A percentile compares a stretch with the other conserved stretches of the same genome.
These are phyloP conservation scores for Sporobolomyces phaffii DNA, from an alignment of 768 basidiomycete species.

Conservation along the genomic window DNA sequence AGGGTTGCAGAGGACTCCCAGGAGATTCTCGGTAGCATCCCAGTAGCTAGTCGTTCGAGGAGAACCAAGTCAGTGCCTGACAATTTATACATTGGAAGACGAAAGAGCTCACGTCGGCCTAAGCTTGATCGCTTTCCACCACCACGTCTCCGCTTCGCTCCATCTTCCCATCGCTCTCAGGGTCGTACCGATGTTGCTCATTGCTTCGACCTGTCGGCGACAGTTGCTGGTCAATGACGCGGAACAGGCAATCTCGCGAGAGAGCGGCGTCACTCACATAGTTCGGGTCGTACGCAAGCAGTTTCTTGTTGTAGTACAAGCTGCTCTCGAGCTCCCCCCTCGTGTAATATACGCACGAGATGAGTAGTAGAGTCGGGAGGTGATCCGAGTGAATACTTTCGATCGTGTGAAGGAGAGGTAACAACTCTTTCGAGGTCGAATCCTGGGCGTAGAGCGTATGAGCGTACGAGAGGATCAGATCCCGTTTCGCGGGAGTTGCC, in stretches of 20 bases:
- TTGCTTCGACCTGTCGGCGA: conserved; percentile 47
- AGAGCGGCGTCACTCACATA: conserved; percentile 46
- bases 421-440: conserved; percentile 30
- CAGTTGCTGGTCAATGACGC: background rate
- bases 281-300: conserved; percentile 39
- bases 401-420: conserved; percentile 47
- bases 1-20: conserved; percentile 45
- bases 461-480: conserved; percentile 36
- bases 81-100: no score
- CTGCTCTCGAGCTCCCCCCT: conserved; percentile 46
- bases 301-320: conserved; percentile 43
- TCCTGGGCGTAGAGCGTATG: conserved; percentile 33
- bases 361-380: conserved; percentile 47
- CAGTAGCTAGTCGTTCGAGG: conserved; percentile 40
- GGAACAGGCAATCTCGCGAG: conserved; percentile 35
- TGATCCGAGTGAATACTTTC: conserved; percentile 46
- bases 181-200: conserved; percentile 50
- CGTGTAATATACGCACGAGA: conserved; percentile 48
- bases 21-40: conserved; percentile 46
- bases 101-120: conserved; percentile 21
- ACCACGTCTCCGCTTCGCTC: conserved; percentile 48
- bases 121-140: conserved; percentile 49
- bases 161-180: conserved; percentile 45
- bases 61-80: no score
- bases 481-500: conserved; percentile 26